These are phyloP conservation scores for Dothideomycetes sp. DNA, from an alignment of 2,329 filamentous ascomycete species.

Conservation along the genomic window DNA sequence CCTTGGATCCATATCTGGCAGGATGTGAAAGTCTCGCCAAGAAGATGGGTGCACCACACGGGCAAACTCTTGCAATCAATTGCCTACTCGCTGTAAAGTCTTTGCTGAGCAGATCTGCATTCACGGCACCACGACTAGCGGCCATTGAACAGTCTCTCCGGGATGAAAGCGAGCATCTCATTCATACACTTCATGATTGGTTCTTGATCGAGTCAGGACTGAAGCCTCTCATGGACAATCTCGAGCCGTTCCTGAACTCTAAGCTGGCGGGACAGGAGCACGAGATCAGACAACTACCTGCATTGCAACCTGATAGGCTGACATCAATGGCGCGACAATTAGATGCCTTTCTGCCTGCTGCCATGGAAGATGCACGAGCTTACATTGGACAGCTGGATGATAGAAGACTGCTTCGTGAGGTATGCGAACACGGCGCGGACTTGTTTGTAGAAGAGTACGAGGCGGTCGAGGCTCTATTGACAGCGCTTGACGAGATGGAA, in stretches of 20 bases:
- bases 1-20: slow-evolving; percentile 75
- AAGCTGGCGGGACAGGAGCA: slow-evolving; percentile 14
- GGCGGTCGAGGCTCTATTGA: slow-evolving; percentile 50
- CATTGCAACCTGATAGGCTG: slow-evolving; percentile 52
- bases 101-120: slow-evolving; percentile 49
- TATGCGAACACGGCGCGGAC: slow-evolving; percentile 75
- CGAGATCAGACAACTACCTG: slow-evolving; percentile 38
- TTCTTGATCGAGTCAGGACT: slow-evolving; percentile 69
- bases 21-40: slow-evolving; percentile 61
- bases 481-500: slow-evolving; percentile 45
- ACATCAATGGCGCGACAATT: slow-evolving; percentile 60
- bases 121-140: slow-evolving; percentile 44
- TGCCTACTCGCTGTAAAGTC: slow-evolving; percentile 51
- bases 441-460: slow-evolving; percentile 81
- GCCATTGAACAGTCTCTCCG: slow-evolving; percentile 18
- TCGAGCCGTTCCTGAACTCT: slow-evolving; percentile 34
- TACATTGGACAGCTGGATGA: slow-evolving; percentile 66
- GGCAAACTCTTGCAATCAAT: slow-evolving; percentile 61
- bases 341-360: slow-evolving; percentile 85
- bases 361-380: slow-evolving; percentile 82
- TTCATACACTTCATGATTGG: slow-evolving; percentile 49
- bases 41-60: slow-evolving; percentile 45
- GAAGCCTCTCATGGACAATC: slow-evolving; percentile 47
- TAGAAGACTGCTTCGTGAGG: slow-evolving; percentile 56
- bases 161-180: slow-evolving; percentile 37